phyloP scores from a whole-genome alignment of 495 filamentous ascomycete genomes.

The Halenospora varia region DNA sequence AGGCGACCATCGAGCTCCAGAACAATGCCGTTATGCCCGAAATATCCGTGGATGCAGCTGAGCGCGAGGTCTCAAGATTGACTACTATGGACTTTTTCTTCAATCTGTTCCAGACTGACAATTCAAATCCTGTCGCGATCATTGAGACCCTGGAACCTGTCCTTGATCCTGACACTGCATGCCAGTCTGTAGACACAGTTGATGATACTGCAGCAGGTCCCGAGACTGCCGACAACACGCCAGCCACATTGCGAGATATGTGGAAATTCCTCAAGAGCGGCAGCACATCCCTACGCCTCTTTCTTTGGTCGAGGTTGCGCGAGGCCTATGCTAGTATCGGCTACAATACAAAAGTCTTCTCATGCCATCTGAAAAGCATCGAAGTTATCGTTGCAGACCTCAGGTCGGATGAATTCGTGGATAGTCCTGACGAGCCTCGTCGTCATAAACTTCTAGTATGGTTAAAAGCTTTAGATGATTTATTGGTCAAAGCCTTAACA shows the following conservation, averaged over 20 bases:
- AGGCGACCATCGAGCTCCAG: slow-evolving; percentile 57
- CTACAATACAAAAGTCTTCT: slow-evolving; percentile 80
- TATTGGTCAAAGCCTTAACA: slow-evolving; percentile 61
- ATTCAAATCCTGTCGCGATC: slow-evolving; percentile 68
- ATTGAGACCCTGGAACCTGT: slow-evolving; percentile 94
- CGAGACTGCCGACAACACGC: slow-evolving; percentile 33
- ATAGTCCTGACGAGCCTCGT: slow-evolving; percentile 57
- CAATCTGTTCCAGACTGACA: slow-evolving; percentile 66
- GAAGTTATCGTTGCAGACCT: slow-evolving; percentile 76
- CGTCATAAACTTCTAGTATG: slow-evolving; percentile 64
- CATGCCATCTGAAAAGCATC: slow-evolving; percentile 78
- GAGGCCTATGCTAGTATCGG: slow-evolving; percentile 82
- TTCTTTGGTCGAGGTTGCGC: slow-evolving; percentile 82
- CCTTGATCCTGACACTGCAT: slow-evolving; percentile 65
- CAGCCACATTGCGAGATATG: slow-evolving; percentile 61
- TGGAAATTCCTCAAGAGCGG: slow-evolving; percentile 77
- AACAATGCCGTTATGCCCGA: slow-evolving; percentile 91
- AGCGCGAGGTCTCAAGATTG: slow-evolving; percentile 84
- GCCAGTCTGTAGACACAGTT: slow-evolving; percentile 17
- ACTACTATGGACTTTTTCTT: slow-evolving; percentile 96
- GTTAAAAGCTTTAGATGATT: slow-evolving; percentile 72
- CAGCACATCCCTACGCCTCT: slow-evolving; percentile 73
- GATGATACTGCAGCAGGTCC: slow-evolving; percentile 12
- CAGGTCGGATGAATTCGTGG: slow-evolving; percentile 55
- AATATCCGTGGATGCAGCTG: slow-evolving; percentile 72